Evolutionary conservation across 192 early-diverging fungal species (phyloP), one percentile per base, ranked within the genome.

Genomic region (Backusella macrospora): DNA sequence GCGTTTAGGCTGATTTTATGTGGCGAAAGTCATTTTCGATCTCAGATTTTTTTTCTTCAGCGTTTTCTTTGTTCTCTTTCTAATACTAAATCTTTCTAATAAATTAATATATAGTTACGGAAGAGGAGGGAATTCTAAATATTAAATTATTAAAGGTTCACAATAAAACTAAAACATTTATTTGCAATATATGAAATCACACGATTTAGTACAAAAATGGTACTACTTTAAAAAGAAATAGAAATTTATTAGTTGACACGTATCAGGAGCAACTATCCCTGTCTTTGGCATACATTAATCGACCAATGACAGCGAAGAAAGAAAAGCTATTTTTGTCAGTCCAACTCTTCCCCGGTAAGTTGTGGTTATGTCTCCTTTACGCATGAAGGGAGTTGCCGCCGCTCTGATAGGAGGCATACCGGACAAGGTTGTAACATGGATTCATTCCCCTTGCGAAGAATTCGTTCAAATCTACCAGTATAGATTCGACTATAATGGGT

Each of bases 121-220:
- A 59, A 59, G 52, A 59, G 52, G 52, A 13, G 18, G 0, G 7
- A 23, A 26, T 59, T 26, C 26, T 59, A 59, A 59, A 55, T 26
- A 59, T 12, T 26, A 23, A 23, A 52, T 18, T 3, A 1, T 18
- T 52, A 7, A 59, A 4, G 14, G 14, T 14, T 46, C 29, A 34
- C 29, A 34, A 34, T 46, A 46, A 46, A 12, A 46, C 45, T 26
- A 59, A 59, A 59, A 59, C 12, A 18, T 59, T 59, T 59, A 23
- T 59, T 23, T 59, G 52, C 52, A 59, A 59, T 59, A 59, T 59
- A 59, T 59, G 52, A 59, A 59, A 59, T 59, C 52, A 59, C 52
- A 26, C 52, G 52, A 59, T 23, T 9, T 59, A 23, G 52, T 59
- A 59, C 52, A 26, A 59, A 59, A 59, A 26, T 59, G 52, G 52